These are phyloP conservation scores for Diaporthe velutina DNA, from an alignment of 2,329 filamentous ascomycete genomes.

Conservation along the genomic window DNA sequence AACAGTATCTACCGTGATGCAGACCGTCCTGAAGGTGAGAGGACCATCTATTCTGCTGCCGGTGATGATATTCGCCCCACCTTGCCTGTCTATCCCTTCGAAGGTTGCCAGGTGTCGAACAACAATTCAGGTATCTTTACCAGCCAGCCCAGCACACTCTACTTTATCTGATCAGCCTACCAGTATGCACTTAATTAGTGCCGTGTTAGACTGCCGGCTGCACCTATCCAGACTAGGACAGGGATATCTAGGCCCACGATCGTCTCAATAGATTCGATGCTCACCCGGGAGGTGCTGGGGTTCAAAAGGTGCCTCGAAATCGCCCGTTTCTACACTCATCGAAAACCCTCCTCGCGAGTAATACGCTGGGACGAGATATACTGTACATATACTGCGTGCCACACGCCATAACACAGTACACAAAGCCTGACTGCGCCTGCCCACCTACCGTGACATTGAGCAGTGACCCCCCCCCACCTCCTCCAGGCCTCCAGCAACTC, in stretches of 20 bases:
- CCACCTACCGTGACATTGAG: not conserved
- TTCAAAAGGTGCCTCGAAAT: not conserved
- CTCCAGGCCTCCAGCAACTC: constrained; percentile 4
- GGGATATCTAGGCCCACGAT: constrained; percentile 19
- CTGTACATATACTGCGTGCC: not conserved
- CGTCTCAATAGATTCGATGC: constrained; percentile 15
- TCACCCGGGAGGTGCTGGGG: not conserved
- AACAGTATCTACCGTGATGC: not conserved
- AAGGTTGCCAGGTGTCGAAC: not conserved
- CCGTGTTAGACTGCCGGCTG: not conserved
- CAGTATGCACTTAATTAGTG: constrained; percentile 1
- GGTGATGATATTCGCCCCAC: not conserved
- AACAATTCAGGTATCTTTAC: not conserved
- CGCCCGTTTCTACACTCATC: constrained; percentile 5
- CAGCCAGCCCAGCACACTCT: too few relatives aligned
- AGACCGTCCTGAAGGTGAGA: not conserved
- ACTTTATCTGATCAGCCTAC: not conserved
- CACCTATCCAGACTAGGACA: constrained; percentile 18
- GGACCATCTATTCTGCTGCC: not conserved
- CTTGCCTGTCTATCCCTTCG: not conserved
- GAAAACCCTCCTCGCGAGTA: not conserved
- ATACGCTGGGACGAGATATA: not conserved
- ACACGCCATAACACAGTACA: not conserved
- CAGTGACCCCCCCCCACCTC: not conserved
- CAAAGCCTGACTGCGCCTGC: not conserved